Percentiles rank a stretch among this genome's conserved stretches.
These are phyloP conservation scores for Microbotryum lychnidis-dioicae DNA, from an alignment of 1,284 basidiomycete genomes.

Conservation along the genomic window DNA sequence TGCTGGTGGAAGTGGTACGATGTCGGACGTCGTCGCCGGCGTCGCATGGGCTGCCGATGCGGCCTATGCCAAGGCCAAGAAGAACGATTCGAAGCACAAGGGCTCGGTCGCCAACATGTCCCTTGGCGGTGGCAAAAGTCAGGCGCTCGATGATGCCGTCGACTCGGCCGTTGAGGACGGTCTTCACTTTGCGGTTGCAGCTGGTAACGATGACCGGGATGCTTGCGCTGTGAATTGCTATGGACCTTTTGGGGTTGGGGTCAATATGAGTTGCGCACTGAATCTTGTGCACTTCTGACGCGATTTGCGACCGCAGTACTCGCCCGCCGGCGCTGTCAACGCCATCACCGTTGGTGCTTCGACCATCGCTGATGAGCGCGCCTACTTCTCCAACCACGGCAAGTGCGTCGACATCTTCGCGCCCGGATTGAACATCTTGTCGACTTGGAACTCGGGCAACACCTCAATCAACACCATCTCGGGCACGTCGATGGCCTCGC, in stretches of 20 bases:
- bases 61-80: constrained; percentile 60
- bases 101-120: constrained; percentile 98
- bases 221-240: no score
- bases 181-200: constrained; percentile 91
- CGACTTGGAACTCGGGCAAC: constrained; percentile 59
- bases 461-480: constrained; percentile 59
- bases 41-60: constrained; percentile 71
- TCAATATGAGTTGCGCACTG: not conserved
- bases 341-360: constrained; percentile 83
- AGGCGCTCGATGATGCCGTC: constrained; percentile 73
- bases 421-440: constrained; percentile 56
- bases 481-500: constrained; percentile 52
- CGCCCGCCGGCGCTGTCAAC: constrained; percentile 63
- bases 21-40: constrained; percentile 87
- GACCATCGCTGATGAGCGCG: constrained; percentile 68
- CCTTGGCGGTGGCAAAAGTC: constrained; percentile 91
- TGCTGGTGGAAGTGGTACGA: constrained; percentile 84
- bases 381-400: constrained; percentile 61
- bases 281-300: not conserved
- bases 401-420: constrained; percentile 61
- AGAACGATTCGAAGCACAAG: constrained; percentile 63
- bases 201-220: constrained; percentile 51
- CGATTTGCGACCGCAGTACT: constrained; percentile 45
- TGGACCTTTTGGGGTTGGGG: constrained; percentile 4
- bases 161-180: constrained; percentile 74